Evolutionary conservation across 2,329 filamentous ascomycete genomes (phyloP).

Genomic region (Blastomyces emzantsi): DNA sequence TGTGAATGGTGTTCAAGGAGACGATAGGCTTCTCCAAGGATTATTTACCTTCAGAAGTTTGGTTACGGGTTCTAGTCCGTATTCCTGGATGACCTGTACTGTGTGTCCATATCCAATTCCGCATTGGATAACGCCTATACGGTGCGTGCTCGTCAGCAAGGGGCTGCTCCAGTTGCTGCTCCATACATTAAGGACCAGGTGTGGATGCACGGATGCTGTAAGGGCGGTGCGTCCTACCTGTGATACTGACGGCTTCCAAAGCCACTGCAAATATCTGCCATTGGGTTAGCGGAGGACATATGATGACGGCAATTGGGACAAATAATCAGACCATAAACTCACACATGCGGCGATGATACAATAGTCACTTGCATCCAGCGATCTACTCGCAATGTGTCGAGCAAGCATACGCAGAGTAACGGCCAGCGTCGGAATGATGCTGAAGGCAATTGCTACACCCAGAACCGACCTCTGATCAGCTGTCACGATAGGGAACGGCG

Average conservation of each 20-base stretch:
- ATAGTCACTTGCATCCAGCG: slow-evolving; percentile 19
- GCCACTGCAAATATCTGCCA: slow-evolving; percentile 18
- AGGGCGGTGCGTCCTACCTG: slow-evolving; percentile 7
- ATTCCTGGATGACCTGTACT: slow-evolving; percentile 12
- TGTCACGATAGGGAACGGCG: slow-evolving; percentile 18
- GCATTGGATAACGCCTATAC: slow-evolving; percentile 16
- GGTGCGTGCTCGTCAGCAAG: not conserved
- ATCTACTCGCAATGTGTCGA: slow-evolving; percentile 17
- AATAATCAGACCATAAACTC: slow-evolving; percentile 1
- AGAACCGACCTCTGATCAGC: slow-evolving; percentile 16
- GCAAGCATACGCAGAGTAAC: slow-evolving; percentile 19
- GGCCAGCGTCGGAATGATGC: slow-evolving; percentile 17
- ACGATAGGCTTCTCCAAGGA: not conserved
- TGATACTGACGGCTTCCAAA: slow-evolving; percentile 21
- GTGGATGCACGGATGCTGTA: not conserved
- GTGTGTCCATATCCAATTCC: slow-evolving; percentile 21
- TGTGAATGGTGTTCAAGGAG: not conserved
- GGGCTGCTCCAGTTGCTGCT: not conserved
- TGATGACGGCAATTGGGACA: not conserved
- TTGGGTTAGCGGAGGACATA: not conserved
- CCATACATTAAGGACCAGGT: not conserved
- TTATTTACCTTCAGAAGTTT: slow-evolving; percentile 14
- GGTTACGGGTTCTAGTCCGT: slow-evolving; percentile 18
- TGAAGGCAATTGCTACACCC: slow-evolving; percentile 17
- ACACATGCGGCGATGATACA: slow-evolving; percentile 20